phyloP scores from a whole-genome alignment of 495 filamentous ascomycete genomes.

The Cairneyella variabilis region DNA sequence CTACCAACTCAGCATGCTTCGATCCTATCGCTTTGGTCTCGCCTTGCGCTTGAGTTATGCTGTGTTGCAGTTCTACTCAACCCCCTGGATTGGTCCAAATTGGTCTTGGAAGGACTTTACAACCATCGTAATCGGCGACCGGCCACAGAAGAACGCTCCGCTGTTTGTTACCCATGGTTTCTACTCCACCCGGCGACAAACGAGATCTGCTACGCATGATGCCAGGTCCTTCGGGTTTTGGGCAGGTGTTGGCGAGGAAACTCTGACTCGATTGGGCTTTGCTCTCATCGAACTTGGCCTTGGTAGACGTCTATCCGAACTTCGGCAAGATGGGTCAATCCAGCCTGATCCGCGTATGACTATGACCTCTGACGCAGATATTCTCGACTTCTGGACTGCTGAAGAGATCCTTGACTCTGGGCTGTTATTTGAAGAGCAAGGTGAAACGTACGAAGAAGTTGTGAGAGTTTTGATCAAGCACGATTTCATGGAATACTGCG shows the following conservation, averaged over 20 bases:
- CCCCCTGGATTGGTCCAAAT: conserved; percentile 8
- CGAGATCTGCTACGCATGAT: background rate
- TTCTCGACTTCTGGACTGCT: no score
- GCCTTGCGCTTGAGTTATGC: conserved; percentile 18
- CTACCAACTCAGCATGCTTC: background rate
- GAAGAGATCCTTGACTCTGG: no score
- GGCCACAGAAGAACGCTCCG: background rate
- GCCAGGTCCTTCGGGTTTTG: background rate
- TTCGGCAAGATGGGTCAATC: no score
- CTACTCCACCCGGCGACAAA: background rate
- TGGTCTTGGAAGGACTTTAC: conserved; percentile 15
- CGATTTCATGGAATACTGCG: no score
- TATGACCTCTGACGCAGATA: no score
- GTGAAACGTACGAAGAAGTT: no score
- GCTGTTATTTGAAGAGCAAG: no score
- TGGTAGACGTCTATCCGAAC: conserved; percentile 5
- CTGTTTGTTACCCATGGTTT: conserved; percentile 3
- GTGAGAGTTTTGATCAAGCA: no score
- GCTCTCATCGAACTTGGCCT: conserved; percentile 22
- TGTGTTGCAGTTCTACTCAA: conserved; percentile 11
- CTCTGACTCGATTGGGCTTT: conserved; percentile 20
- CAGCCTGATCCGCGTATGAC: no score
- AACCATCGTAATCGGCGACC: background rate
- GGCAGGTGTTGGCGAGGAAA: conserved; percentile 7
- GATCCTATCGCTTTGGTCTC: conserved; percentile 8